phyloP scores from a whole-genome alignment of 2,329 filamentous ascomycete species.

The Nigrospora osmanthi region DNA sequence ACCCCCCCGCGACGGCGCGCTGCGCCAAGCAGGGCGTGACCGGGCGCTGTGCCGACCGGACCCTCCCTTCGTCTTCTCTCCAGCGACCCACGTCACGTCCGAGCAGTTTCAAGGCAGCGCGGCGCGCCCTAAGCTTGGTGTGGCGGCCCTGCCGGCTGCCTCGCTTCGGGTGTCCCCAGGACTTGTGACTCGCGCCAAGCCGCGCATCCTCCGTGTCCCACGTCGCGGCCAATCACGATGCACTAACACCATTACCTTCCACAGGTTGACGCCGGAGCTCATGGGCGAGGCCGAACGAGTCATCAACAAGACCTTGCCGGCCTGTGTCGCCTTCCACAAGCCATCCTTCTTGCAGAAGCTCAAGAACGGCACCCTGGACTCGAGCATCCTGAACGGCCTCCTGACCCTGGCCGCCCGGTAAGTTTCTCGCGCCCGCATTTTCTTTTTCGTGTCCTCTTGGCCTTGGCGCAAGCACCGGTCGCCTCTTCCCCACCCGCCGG shows the following conservation, averaged over 20 bases:
- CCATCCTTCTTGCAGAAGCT: conserved; percentile 54
- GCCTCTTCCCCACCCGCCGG: too few species aligned
- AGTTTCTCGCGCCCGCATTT: conserved; percentile 12
- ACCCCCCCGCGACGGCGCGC: too few species aligned
- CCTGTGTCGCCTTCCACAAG: conserved; percentile 56
- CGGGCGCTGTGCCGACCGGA: too few species aligned
- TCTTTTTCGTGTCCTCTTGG: too few species aligned
- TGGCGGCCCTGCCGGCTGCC: conserved; percentile 6
- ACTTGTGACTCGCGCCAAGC: conserved; percentile 6
- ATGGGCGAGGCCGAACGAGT: conserved; percentile 53
- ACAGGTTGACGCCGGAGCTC: conserved; percentile 47
- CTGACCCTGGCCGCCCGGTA: conserved; percentile 51
- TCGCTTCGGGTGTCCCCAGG: conserved; percentile 6
- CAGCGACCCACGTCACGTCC: conserved; percentile 3
- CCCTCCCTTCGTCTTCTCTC: too few species aligned
- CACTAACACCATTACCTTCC: conserved; percentile 4
- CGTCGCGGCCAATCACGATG: not conserved
- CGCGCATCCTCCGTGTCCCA: conserved; percentile 5
- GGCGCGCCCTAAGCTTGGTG: conserved; percentile 3
- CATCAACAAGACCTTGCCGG: conserved; percentile 52
- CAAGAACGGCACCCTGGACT: conserved; percentile 46
- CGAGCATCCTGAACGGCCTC: conserved; percentile 49
- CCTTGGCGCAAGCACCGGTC: too few species aligned
- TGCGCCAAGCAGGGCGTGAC: too few species aligned
- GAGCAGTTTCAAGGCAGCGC: conserved; percentile 3